Base-by-base conservation (phyloP, 176 grass and related monocot genomes). In the Tillandsia leiboldiana region DNA sequence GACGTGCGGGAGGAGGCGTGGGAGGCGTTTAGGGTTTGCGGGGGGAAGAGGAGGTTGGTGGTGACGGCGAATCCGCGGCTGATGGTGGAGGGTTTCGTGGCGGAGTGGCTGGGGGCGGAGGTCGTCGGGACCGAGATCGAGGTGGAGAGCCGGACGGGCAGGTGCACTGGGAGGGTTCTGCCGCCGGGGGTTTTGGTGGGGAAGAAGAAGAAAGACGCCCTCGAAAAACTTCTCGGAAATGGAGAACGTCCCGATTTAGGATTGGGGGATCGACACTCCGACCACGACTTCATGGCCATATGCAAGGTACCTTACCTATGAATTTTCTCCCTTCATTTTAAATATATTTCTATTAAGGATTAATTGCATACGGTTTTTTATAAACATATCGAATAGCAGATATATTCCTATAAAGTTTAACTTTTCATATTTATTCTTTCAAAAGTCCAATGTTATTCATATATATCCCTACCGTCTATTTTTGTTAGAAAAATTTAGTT, bases 231-330 rank as follows among this genome's bases (percentile, higher is more conserved):
- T 11, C 92, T 97, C 14, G 10, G 33, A 20, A 20, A 20, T 20
- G 3, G 74, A 58, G 0, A 1, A 7, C 33, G 65, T 71, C 94
- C 89, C 1, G 94, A 99, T 9, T 72, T 99, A 48, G 94, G 94
- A 0, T 85, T 99, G 64, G 89, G 89, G 0, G 94, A 99, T 54
- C 80, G 89, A 24, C 89, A 88, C 42, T 89, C 89, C 62, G 94
- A 99, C 74, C 89, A 90, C 62, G 87, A 93, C 51, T 93, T 97
- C 75, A 88, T 99, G 94, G 86, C 84, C 12, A 12, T 97, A 29
- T 97, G 89, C 85, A 93, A 92, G 86, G 88, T 96, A 84, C 2
- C 48, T 20, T 20, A 20, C 20, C 20, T 20, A 20, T 20, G 20
- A 0, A 20, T 20, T 20, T 20, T 20, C 20, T 20, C 20, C 20